A percentile compares a stretch with the other conserved stretches of the same genome.
Conservation (phyloP, 371 early-diverging fungal species). For the Mucor lusitanicus region DNA sequence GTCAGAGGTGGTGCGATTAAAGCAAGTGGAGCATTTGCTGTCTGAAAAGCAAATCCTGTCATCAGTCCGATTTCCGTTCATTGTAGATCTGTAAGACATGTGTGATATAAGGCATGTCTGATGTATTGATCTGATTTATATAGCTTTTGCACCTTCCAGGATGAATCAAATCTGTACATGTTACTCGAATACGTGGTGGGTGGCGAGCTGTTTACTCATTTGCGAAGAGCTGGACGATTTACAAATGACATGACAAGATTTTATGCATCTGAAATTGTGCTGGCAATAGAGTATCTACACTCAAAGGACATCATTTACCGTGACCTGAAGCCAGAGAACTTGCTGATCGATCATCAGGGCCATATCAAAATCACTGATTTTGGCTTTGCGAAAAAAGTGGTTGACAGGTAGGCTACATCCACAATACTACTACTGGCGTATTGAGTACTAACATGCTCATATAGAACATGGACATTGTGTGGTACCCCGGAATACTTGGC, state of each 20-base stretch:
- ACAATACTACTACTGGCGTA: too few relatives aligned
- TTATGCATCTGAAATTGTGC: conserved; percentile 62
- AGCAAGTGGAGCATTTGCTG: conserved; percentile 64
- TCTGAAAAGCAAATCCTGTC: conserved; percentile 35
- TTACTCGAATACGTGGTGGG: conserved; percentile 91
- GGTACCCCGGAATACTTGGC: conserved; percentile 99
- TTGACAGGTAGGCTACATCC: conserved; percentile 26
- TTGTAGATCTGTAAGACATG: conserved; percentile 41
- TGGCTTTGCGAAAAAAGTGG: conserved; percentile 84
- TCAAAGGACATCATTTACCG: conserved; percentile 81
- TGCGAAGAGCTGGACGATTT: conserved; percentile 80
- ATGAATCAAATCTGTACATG: conserved; percentile 79
- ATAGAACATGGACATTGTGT: conserved; percentile 91
- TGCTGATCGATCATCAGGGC: conserved; percentile 80
- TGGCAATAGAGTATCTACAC: conserved; percentile 82
- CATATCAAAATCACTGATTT: conserved; percentile 95
- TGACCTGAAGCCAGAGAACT: conserved; percentile 87
- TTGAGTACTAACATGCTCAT: not conserved
- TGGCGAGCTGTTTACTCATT: conserved; percentile 88
- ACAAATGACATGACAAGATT: conserved; percentile 79
- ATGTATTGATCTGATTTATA: not conserved
- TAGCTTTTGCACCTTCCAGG: conserved; percentile 75
- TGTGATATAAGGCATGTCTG: not conserved
- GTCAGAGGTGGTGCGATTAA: conserved; percentile 86
- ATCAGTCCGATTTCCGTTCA: conserved; percentile 32